Percentiles rank a stretch among this genome's conserved stretches.
phyloP scores from a whole-genome alignment of 495 filamentous ascomycete species.

The Copromyces sp. region DNA sequence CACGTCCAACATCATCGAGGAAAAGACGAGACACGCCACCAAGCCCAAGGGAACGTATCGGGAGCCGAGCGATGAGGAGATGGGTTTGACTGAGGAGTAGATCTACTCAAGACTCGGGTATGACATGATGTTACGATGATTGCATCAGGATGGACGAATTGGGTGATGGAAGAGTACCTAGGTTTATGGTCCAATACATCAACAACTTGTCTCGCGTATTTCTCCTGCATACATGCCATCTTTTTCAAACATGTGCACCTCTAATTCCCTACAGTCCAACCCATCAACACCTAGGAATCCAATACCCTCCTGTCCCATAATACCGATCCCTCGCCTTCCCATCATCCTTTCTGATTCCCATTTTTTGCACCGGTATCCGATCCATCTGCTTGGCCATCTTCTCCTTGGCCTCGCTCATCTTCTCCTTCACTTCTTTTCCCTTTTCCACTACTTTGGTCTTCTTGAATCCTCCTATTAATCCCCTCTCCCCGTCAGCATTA shows the following conservation, averaged over 20 bases:
- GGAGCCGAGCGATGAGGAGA: constrained; percentile 44
- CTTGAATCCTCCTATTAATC: constrained; percentile 20
- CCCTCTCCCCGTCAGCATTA: constrained; percentile 26
- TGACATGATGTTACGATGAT: too few species aligned
- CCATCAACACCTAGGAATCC: constrained; percentile 24
- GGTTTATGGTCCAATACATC: too few species aligned
- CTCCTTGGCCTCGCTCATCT: neutral
- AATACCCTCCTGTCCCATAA: constrained; percentile 32
- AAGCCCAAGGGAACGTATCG: constrained; percentile 32
- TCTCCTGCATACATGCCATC: too few species aligned
- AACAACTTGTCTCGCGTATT: too few species aligned
- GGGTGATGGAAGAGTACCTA: too few species aligned
- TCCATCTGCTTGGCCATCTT: constrained; percentile 27
- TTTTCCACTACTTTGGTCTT: constrained; percentile 32
- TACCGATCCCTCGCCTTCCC: constrained; percentile 39
- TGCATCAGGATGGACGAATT: too few species aligned
- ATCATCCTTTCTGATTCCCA: constrained; percentile 44
- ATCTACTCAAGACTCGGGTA: neutral
- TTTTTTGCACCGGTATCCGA: constrained; percentile 42
- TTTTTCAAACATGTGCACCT: too few species aligned
- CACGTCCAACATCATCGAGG: constrained; percentile 38
- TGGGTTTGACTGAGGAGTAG: constrained; percentile 14
- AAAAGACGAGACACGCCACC: constrained; percentile 39
- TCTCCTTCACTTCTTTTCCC: neutral
- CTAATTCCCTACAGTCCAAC: too few species aligned